Evolutionary conservation across 129 eudicot species (phyloP).

Genomic region (Gnaphalium uliginosum): DNA sequence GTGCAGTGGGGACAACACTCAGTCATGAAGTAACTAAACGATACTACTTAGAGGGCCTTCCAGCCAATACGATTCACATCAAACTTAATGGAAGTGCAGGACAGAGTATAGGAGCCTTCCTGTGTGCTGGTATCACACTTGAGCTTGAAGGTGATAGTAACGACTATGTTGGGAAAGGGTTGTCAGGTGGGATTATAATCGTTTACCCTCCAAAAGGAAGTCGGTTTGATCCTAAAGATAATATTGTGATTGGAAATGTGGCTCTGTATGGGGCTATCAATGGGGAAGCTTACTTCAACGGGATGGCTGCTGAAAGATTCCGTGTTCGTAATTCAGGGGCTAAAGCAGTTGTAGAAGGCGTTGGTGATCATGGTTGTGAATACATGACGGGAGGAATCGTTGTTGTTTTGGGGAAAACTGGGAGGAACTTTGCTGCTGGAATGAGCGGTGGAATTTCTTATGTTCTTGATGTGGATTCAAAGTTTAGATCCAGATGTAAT

Average conservation of each 20-base stretch:
- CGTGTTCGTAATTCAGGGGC: slow-evolving; percentile 97
- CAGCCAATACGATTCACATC: slow-evolving; percentile 80
- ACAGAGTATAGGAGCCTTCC: slow-evolving; percentile 95
- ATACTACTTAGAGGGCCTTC: slow-evolving; percentile 69
- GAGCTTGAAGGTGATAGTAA: slow-evolving; percentile 99
- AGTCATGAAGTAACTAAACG: slow-evolving; percentile 96
- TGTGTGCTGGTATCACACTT: slow-evolving; percentile 80
- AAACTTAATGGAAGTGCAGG: slow-evolving; percentile 95
- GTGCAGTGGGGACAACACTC: slow-evolving; percentile 97
- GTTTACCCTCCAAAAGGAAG: slow-evolving; percentile 92
- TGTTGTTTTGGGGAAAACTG: slow-evolving; percentile 83
- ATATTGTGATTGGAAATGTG: slow-evolving; percentile 91
- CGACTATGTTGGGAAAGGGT: slow-evolving; percentile 94
- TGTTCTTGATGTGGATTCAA: slow-evolving; percentile 78
- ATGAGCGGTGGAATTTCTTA: slow-evolving; percentile 98
- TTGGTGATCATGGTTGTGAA: slow-evolving; percentile 98
- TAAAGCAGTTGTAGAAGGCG: slow-evolving; percentile 95
- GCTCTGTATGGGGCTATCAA: slow-evolving; percentile 89
- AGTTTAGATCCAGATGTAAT: slow-evolving; percentile 74
- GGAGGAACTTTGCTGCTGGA: slow-evolving; percentile 97
- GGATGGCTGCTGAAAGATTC: slow-evolving; percentile 98
- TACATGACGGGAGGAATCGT: slow-evolving; percentile 97
- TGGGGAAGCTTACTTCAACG: slow-evolving; percentile 96
- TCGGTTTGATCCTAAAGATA: slow-evolving; percentile 85
- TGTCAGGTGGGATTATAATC: slow-evolving; percentile 85